Percentiles rank a stretch among this genome's conserved stretches.
These are phyloP conservation scores for Aechmea fasciata DNA, from an alignment of 176 grass and related monocot species.

Conservation along the genomic window DNA sequence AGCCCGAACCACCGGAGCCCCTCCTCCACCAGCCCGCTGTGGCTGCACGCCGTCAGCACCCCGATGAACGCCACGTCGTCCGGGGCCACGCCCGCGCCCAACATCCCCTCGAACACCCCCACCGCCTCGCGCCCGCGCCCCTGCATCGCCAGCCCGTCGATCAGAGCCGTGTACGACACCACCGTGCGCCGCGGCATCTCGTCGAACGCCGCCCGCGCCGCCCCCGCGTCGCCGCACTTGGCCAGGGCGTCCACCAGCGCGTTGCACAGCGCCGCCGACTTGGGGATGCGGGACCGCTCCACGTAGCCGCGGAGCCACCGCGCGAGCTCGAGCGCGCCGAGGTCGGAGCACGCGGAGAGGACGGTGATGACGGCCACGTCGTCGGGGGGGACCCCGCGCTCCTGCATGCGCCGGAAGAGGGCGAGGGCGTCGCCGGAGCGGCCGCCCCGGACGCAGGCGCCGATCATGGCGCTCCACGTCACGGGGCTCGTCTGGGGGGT, in stretches of 20 bases:
- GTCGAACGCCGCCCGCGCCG: conserved; percentile 33
- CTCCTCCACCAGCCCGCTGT: conserved; percentile 52
- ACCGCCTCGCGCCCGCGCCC: conserved; percentile 48
- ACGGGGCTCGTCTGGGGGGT: conserved; percentile 31
- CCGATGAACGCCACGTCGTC: conserved; percentile 55
- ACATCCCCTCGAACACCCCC: conserved; percentile 41
- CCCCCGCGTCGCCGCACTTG: conserved; percentile 61
- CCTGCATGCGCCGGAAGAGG: conserved; percentile 60
- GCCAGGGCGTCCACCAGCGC: conserved; percentile 44
- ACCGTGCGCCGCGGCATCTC: conserved; percentile 42
- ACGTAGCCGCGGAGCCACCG: conserved; percentile 43
- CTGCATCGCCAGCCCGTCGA: conserved; percentile 70
- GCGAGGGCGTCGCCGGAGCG: conserved; percentile 33
- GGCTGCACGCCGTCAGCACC: conserved; percentile 60
- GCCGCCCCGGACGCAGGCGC: conserved; percentile 43
- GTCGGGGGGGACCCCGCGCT: conserved; percentile 22
- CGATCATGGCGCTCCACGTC: conserved; percentile 74
- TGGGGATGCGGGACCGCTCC: conserved; percentile 28
- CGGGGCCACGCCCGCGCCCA: conserved; percentile 24
- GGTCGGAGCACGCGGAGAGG: conserved; percentile 38
- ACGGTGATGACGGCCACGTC: conserved; percentile 43
- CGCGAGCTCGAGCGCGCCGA: conserved; percentile 60
- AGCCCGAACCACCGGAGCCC: conserved; percentile 43
- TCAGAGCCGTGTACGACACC: conserved; percentile 51
- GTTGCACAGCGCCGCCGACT: conserved; percentile 36